Evolutionary conservation across 202 grass and related monocot species (phyloP).

Genomic region (Tripidium arundinaceum): DNA sequence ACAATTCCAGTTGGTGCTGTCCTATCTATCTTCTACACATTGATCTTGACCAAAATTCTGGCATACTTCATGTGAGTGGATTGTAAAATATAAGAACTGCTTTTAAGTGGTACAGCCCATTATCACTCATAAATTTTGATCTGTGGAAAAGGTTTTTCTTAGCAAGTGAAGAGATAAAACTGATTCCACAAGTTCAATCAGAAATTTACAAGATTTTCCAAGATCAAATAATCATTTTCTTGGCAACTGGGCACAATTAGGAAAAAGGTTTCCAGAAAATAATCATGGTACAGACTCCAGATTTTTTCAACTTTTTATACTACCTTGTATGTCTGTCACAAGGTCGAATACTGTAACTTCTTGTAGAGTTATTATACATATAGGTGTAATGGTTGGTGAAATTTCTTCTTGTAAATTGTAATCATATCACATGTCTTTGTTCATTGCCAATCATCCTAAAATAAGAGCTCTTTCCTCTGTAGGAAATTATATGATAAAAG

Average conservation of each 20-base stretch:
- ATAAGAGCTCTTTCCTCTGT: not conserved
- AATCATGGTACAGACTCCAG: constrained; percentile 17
- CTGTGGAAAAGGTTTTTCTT: not conserved
- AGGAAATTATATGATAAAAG: constrained; percentile 4
- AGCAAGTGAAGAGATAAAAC: constrained; percentile 20
- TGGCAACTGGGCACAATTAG: constrained; percentile 20
- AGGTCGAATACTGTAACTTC: constrained; percentile 30
- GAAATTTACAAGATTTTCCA: constrained; percentile 28
- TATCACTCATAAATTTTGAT: constrained; percentile 29
- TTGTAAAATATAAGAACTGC: constrained; percentile 23
- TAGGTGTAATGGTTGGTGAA: constrained; percentile 2
- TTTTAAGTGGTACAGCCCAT: constrained; percentile 34
- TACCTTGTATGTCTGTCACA: constrained; percentile 23
- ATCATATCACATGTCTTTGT: not conserved
- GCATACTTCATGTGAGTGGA: constrained; percentile 49
- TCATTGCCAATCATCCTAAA: not conserved
- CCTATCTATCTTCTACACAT: constrained; percentile 69
- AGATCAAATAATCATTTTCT: constrained; percentile 41
- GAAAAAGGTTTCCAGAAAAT: constrained; percentile 22
- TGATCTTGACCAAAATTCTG: constrained; percentile 68
- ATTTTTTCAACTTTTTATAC: not conserved
- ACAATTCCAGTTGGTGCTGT: constrained; percentile 88
- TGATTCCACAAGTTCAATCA: not conserved
- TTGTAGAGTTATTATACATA: constrained; percentile 39
- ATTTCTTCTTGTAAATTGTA: constrained; percentile 8